Base-by-base conservation (phyloP, 2,329 filamentous ascomycete species). In the Ophiosphaerella herpotricha region DNA sequence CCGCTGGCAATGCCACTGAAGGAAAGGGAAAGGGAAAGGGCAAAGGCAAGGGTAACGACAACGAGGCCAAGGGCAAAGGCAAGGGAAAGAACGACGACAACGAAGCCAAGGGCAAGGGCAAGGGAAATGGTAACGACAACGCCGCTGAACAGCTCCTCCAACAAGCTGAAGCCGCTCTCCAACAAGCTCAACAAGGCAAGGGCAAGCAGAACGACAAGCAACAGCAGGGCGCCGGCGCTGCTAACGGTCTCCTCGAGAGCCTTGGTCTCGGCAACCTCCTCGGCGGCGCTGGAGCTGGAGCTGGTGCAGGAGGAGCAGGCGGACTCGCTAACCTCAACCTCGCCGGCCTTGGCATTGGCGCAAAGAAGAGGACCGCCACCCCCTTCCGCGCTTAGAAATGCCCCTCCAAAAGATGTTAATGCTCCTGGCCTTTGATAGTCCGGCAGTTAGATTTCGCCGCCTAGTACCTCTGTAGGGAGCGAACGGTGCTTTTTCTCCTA, bases 381-480 rank as follows among this genome's bases (percentile, higher is more conserved):
- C 24, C 50, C 18, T 57, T 55, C 55, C 49, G 49, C 43, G 55
- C 52, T 41, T 57, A 55, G 43, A 21, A 21, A 48, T 32, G 18
- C 12, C 23, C 23, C 9, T 14, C 21, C 7, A 36, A 18, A 16
- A 31, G 24, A 36, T 23, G 7, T 21, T 33, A 4, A 39, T 39
- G 14, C 16, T n/a, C 4, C 13, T 34, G 36, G 37, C 23, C 43
- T 46, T 46, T 46, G 43, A 46, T 5, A 46, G 42, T 38, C 21
- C 12, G 33, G 6, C 39, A 23, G 14, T 16, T 13, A 21, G 12
- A 21, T 23, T 24, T 39, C 21, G 13, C 21, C 6, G 21, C 24
- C 16, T 13, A 42, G 39, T 34, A 42, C 29, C 39, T 34, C 29
- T 21, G 2, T n/a, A 34, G n/a, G 14, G 29, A 34, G 31, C n/a